Base-by-base conservation (phyloP, 1,284 basidiomycete species). In the Porphyrellus sp. region DNA sequence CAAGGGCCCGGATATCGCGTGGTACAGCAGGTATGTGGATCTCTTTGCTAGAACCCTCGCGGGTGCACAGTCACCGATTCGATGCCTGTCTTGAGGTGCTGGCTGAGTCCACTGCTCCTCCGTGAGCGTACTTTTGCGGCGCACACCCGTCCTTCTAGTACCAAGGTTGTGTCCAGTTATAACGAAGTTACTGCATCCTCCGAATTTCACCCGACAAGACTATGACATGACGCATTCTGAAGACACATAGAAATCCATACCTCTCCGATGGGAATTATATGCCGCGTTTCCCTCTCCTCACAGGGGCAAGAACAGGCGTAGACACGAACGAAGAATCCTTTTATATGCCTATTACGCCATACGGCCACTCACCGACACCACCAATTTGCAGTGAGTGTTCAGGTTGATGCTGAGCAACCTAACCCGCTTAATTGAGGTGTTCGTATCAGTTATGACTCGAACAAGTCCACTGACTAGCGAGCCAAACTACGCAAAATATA, bases 321-420 rank as follows among this genome's bases (percentile, higher is more conserved):
- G 23, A 33, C 16, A 20, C 33, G 46, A 31, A 33, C 38, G 43
- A 33, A 15, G 28, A 41, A 25, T 18, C 38, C 40, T 35, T 5
- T 70, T 75, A 5, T 74, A 75, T 45, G 72, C 72, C 8, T 74
- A 61, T 43, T 70, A 60, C 42, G 59, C 71, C 3, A 62, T 63
- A 1, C 7, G 70, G 70, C 1, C 70, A 71, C 37, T 71, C 42
- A 71, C 71, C 42, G 69, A 72, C 38, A 70, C 69, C 8, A 63
- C 71, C 3, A 69, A 64, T 33, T 57, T 56, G 30, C 72, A 70
- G 69, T 69, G 40, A 51, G 58, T 44, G n/a, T 18, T n/a, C n/a
- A n/a, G n/a, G n/a, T n/a, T 23, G 21, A 13, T 18, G 18, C 27
- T 27, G 27, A 55, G 64, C 3, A 43, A 53, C 9, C 11, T 2